Percentiles rank a stretch among this genome's conserved stretches.
Conservation (phyloP, 2,329 filamentous ascomycete species). For the Trichoderma gracile region DNA sequence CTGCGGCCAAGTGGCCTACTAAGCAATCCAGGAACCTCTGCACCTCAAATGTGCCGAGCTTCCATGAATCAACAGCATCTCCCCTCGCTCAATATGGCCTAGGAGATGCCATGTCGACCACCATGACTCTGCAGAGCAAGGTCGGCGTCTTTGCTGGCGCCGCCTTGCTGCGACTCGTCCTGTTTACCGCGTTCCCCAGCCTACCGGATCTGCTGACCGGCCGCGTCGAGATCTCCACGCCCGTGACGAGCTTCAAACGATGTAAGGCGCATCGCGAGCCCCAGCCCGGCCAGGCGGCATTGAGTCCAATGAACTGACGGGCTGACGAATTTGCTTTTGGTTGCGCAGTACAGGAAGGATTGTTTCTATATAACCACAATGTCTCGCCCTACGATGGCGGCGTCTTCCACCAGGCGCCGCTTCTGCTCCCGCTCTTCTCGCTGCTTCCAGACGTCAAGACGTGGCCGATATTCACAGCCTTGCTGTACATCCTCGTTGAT, state of each 20-base stretch:
- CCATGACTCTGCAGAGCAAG: constrained; percentile 46
- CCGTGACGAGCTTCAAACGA: constrained; percentile 97
- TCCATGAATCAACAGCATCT: neutral
- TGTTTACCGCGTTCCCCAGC: constrained; percentile 79
- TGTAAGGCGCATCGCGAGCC: constrained; percentile 54
- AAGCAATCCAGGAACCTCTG: constrained; percentile 11
- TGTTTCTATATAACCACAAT: constrained; percentile 95
- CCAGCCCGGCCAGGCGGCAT: neutral
- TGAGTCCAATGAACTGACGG: constrained; percentile 8
- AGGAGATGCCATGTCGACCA: constrained; percentile 41
- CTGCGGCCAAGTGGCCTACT: constrained; percentile 37
- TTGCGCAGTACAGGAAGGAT: constrained; percentile 80
- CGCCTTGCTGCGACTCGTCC: constrained; percentile 72
- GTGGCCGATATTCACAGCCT: constrained; percentile 71
- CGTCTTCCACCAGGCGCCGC: constrained; percentile 76
- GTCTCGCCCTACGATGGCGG: constrained; percentile 97
- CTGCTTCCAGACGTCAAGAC: constrained; percentile 71
- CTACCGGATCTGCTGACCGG: constrained; percentile 83
- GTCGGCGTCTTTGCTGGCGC: constrained; percentile 70
- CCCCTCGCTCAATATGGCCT: constrained; percentile 29
- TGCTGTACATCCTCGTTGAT: constrained; percentile 81
- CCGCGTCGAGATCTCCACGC: constrained; percentile 94
- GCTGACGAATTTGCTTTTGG: neutral
- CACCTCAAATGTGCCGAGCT: constrained; percentile 13
- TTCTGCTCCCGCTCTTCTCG: constrained; percentile 88